Evolutionary conservation across 306 rosid genomes (phyloP).

Genomic region (Lotus japonicus): DNA sequence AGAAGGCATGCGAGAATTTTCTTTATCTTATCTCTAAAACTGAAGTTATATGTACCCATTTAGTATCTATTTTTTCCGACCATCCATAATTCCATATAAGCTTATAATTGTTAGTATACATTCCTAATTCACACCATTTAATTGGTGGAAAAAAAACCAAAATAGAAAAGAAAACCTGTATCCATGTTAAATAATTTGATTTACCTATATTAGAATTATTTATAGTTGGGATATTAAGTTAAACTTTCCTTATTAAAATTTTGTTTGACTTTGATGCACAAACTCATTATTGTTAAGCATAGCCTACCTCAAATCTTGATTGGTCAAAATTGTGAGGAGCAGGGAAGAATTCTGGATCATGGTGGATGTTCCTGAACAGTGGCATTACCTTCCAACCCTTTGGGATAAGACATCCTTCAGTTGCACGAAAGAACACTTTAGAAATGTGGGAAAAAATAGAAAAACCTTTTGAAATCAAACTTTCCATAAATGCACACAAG

Average conservation of each 20-base stretch:
- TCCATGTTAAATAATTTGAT: no score
- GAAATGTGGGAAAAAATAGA: conserved; percentile 9
- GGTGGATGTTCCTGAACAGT: conserved; percentile 86
- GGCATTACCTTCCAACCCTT: conserved; percentile 99
- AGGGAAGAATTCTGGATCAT: conserved; percentile 64
- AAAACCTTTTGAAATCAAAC: neutral
- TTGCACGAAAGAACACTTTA: neutral
- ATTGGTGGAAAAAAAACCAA: no score
- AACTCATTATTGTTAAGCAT: neutral
- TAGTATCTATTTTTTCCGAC: no score
- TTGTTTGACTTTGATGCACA: neutral
- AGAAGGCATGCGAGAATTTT: no score
- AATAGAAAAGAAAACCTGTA: no score
- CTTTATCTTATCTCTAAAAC: no score
- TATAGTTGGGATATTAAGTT: no score
- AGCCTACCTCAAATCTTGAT: conserved; percentile 78
- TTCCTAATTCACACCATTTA: no score
- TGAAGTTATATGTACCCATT: no score
- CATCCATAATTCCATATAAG: no score
- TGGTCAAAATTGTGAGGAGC: conserved; percentile 77
- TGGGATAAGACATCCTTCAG: conserved; percentile 77
- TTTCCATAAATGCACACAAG: neutral
- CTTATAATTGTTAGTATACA: no score
- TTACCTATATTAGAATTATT: no score
- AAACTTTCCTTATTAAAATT: neutral